A percentile compares a stretch with the other conserved stretches of the same genome.
Evolutionary conservation across 192 early-diverging fungal species (phyloP).

Genomic region (Linnemannia exigua): DNA sequence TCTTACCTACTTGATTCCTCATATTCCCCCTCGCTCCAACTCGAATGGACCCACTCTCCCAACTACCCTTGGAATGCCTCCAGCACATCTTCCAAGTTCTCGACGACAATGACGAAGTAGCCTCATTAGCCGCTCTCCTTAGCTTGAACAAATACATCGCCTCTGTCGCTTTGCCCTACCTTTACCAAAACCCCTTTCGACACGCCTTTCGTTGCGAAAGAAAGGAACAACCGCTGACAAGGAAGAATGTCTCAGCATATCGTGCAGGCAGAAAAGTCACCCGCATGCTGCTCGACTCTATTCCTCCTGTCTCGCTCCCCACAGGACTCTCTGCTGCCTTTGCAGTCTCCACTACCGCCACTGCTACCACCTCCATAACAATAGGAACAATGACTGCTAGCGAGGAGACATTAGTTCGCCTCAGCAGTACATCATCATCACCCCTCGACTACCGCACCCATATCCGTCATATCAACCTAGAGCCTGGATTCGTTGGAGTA

Average conservation of each 20-base stretch:
- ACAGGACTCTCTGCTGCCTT: neutral
- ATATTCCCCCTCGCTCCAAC: no score
- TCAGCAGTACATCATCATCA: neutral
- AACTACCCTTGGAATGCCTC: neutral
- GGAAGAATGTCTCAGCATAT: neutral
- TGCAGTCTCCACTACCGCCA: neutral
- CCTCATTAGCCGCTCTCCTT: neutral
- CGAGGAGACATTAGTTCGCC: no score
- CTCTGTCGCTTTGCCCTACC: neutral
- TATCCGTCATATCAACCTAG: neutral
- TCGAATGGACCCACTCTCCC: neutral
- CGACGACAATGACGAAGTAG: neutral
- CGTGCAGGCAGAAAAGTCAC: neutral
- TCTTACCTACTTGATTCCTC: no score
- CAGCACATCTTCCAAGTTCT: neutral
- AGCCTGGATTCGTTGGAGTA: neutral
- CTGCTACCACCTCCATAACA: neutral
- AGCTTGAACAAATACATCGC: neutral
- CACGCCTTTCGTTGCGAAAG: neutral
- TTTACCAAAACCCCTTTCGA: neutral
- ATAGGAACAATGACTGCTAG: neutral
- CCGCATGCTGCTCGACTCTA: neutral
- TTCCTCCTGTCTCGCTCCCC: neutral
- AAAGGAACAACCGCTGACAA: neutral
- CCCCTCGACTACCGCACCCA: neutral